Conservation (phyloP, 768 basidiomycete species). For the Mycena galericulata region DNA sequence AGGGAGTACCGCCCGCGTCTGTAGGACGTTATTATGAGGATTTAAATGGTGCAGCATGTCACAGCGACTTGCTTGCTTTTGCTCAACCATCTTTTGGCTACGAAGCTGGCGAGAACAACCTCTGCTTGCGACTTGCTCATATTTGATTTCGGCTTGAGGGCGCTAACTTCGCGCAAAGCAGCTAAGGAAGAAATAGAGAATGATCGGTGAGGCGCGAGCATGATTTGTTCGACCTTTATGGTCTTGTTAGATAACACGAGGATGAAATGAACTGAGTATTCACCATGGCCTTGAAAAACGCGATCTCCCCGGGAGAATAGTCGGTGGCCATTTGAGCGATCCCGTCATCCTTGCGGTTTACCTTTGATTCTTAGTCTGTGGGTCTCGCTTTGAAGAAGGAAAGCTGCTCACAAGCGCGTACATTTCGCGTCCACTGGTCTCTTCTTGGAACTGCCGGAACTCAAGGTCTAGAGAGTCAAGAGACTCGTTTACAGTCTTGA, state of each 20-base stretch:
- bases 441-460: constrained; percentile 72
- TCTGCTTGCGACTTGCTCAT: constrained; percentile 85
- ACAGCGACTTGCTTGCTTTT: constrained; percentile 73
- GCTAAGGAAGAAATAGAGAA: constrained; percentile 84
- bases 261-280: constrained; percentile 40
- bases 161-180: constrained; percentile 76
- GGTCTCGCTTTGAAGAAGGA: background rate
- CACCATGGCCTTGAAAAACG: constrained; percentile 88
- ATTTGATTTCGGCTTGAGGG: constrained; percentile 66
- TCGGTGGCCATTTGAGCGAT: constrained; percentile 89
- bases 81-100: constrained; percentile 83
- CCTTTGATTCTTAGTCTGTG: constrained; percentile 54
- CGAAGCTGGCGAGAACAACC: constrained; percentile 79
- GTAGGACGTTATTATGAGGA: constrained; percentile 8
- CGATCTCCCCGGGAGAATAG: constrained; percentile 82
- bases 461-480: constrained; percentile 82
- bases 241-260: background rate
- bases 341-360: constrained; percentile 84
- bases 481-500: constrained; percentile 68
- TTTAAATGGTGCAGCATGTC: background rate
- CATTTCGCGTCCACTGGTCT: constrained; percentile 70
- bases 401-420: constrained; percentile 73
- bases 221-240: constrained; percentile 85
- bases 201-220: constrained; percentile 79
- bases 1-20: constrained; percentile 81